phyloP scores from a whole-genome alignment of 2,329 filamentous ascomycete species.

The Sporothrix curviconia region DNA sequence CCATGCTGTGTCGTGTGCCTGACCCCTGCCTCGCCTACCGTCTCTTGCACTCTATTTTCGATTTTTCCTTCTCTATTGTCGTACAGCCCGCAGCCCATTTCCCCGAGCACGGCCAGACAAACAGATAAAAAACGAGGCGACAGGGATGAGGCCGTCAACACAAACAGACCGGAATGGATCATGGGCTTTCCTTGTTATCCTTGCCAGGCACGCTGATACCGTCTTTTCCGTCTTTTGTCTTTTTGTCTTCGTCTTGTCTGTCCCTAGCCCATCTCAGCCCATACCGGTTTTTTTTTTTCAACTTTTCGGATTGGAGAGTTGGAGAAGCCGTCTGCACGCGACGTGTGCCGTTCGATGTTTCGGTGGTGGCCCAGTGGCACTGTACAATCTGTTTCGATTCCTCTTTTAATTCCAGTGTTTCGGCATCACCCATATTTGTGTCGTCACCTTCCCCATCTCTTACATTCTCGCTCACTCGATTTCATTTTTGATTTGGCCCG shows the following conservation, averaged over 20 bases:
- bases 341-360: neutral
- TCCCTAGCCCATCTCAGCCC: too few relatives aligned
- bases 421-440: neutral
- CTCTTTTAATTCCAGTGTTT: neutral
- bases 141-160: constrained; percentile 2
- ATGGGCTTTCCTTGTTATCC: neutral
- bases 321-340: neutral
- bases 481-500: neutral
- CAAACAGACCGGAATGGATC: constrained; percentile 9
- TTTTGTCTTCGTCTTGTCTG: neutral
- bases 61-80: too few relatives aligned
- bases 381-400: neutral
- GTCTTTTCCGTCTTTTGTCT: neutral
- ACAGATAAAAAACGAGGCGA: constrained; percentile 3
- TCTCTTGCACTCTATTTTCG: neutral
- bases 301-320: neutral
- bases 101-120: neutral
- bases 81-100: neutral
- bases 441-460: neutral
- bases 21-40: neutral
- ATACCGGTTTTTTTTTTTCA: neutral
- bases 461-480: neutral
- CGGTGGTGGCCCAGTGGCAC: neutral
- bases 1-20: neutral
- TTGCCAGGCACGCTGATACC: constrained; percentile 5